Conservation (phyloP, 1,139 yeast genomes). For the Magnusiomyces suaveolens region DNA sequence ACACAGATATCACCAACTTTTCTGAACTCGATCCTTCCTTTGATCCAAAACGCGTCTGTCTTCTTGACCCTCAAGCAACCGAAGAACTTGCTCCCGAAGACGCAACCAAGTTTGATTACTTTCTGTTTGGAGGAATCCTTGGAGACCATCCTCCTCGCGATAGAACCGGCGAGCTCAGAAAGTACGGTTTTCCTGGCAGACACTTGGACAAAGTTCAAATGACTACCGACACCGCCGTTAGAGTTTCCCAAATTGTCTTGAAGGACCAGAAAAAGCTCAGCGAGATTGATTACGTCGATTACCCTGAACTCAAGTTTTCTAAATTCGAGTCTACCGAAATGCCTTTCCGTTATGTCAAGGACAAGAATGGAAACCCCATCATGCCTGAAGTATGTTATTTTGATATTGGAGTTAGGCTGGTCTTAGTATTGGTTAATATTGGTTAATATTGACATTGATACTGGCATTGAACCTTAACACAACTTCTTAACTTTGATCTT, state of each 20-base stretch:
- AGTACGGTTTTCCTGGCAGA: conserved; percentile 73
- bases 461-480: no score
- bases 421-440: no score
- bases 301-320: conserved; percentile 84
- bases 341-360: conserved; percentile 88
- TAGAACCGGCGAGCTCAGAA: conserved; percentile 82
- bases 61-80: conserved; percentile 81
- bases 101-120: conserved; percentile 57
- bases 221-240: conserved; percentile 95
- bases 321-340: conserved; percentile 89
- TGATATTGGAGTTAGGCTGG: background rate
- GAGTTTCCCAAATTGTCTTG: conserved; percentile 75
- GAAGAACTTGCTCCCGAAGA: conserved; percentile 67
- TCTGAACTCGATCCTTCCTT: conserved; percentile 35
- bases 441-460: no score
- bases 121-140: conserved; percentile 90
- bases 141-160: conserved; percentile 97
- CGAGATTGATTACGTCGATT: conserved; percentile 73
- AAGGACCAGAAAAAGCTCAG: conserved; percentile 49
- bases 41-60: conserved; percentile 52
- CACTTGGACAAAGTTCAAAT: conserved; percentile 81
- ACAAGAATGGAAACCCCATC: conserved; percentile 55
- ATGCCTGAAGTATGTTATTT: conserved; percentile 46
- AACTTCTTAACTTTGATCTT: no score
- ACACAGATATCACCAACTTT: conserved; percentile 52